Percentiles rank a stretch among this genome's conserved stretches.
Evolutionary conservation across 2,329 filamentous ascomycete species (phyloP).

Genomic region (Sphaerulina vaccinii): DNA sequence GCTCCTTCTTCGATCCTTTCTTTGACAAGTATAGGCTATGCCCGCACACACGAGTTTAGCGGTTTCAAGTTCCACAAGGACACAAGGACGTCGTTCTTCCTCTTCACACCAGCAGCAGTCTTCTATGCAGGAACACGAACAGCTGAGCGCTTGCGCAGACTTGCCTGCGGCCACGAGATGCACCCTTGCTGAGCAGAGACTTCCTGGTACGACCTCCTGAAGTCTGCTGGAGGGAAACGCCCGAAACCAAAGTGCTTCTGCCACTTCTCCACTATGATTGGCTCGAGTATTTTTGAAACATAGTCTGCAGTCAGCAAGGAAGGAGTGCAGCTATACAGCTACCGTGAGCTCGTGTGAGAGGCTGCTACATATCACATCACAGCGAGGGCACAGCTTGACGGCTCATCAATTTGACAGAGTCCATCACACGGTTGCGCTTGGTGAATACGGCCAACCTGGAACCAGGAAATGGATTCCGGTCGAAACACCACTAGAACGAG

Average conservation of each 20-base stretch:
- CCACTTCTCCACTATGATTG: conserved; percentile 6
- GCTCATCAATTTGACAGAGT: too few relatives aligned
- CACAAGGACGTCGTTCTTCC: neutral
- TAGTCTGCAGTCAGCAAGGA: conserved; percentile 12
- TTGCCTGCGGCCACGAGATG: neutral
- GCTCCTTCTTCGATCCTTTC: too few relatives aligned
- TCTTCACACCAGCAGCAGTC: neutral
- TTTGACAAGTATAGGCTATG: too few relatives aligned
- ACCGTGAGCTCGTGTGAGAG: conserved; percentile 15
- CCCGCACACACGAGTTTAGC: too few relatives aligned
- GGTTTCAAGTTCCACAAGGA: too few relatives aligned
- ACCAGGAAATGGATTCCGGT: too few relatives aligned
- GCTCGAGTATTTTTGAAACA: conserved; percentile 9
- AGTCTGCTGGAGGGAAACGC: neutral
- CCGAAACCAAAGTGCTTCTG: conserved; percentile 5
- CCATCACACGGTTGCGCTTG: too few relatives aligned
- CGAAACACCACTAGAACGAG: neutral
- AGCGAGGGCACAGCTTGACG: neutral
- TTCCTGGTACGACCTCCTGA: conserved; percentile 12
- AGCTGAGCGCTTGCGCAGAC: neutral
- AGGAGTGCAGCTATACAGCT: conserved; percentile 4
- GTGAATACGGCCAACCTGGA: too few relatives aligned
- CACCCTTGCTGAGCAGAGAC: conserved; percentile 5
- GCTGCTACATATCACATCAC: conserved; percentile 2
- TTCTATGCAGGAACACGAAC: neutral